Evolutionary conservation across 208 protist species (phyloP).

Genomic region (Leishmania martiniquensis): DNA sequence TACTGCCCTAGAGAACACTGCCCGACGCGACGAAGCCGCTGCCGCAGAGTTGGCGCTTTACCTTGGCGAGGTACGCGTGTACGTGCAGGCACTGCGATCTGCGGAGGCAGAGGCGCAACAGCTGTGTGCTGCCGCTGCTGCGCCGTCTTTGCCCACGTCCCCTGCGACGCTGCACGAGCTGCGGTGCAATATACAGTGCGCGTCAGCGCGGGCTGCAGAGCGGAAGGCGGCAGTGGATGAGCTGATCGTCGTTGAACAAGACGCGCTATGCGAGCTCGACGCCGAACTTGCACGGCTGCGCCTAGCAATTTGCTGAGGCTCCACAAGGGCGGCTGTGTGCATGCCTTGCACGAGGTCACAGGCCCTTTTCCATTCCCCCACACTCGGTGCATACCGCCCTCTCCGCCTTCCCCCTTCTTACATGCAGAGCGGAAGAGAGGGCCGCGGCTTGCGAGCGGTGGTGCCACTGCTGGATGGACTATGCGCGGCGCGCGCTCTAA

Average conservation of each 20-base stretch:
- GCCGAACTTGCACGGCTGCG: slow-evolving; percentile 18
- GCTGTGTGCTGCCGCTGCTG: slow-evolving; percentile 1
- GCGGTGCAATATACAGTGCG: slow-evolving; percentile 10
- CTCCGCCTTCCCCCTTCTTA: no score
- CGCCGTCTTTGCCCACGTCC: neutral
- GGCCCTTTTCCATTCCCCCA: neutral
- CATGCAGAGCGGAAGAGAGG: neutral
- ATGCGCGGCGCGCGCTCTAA: neutral
- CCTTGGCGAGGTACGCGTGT: slow-evolving; percentile 23
- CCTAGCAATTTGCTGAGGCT: neutral
- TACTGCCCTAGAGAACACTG: slow-evolving; percentile 1
- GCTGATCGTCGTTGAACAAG: slow-evolving; percentile 11
- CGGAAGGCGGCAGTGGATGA: slow-evolving; percentile 9
- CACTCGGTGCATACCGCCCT: neutral
- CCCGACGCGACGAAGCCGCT: slow-evolving; percentile 12
- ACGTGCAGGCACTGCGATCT: slow-evolving; percentile 30
- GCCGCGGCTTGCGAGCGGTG: neutral
- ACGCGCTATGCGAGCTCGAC: slow-evolving; percentile 4
- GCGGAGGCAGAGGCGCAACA: slow-evolving; percentile 25
- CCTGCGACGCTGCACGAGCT: slow-evolving; percentile 8
- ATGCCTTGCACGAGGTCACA: neutral
- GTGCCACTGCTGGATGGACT: no score
- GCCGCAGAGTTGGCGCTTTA: slow-evolving; percentile 10
- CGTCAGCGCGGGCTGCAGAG: slow-evolving; percentile 1
- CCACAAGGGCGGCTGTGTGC: neutral